Evolutionary conservation across 176 grass and related monocot genomes (phyloP), one percentile per base, ranked within the genome.

Genomic region (Musa troglodytarum): DNA sequence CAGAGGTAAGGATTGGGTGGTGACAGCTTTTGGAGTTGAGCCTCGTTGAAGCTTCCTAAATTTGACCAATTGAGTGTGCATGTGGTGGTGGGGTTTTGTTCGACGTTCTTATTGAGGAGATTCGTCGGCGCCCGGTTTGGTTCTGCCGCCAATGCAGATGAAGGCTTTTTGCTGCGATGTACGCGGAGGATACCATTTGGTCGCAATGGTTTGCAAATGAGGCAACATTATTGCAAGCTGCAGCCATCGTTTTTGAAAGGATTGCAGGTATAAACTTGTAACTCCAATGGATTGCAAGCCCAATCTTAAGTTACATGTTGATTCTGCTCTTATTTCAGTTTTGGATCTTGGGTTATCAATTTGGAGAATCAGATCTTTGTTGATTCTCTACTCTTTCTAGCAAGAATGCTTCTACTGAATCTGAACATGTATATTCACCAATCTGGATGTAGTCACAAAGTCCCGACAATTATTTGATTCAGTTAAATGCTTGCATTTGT

Each of bases 311-410:
- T 26, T 62, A 7, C 19, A 59, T 57, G 34, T 34, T 62, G 53
- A 59, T 43, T 58, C 54, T 17, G 9, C 54, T 75, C 53, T 29
- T 2, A 29, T 61, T 75, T 34, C 88, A 92, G 85, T 92, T 79
- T 83, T 86, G 51, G 90, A 96, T 90, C 67, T 82, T 55, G 90
- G 85, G 15, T 81, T 92, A 10, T 65, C 23, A 20, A 19, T 17
- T 63, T 63, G 19, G 34, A 43, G 34, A 43, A 43, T 43, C 34
- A 43, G 34, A 43, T 63, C 9, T 64, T 65, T 65, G 11, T 65
- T n/a, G 62, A 65, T 65, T 25, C 23, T 8, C 23, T 2, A 11
- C 11, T 43, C 34, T 43, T 43, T 22, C 63, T 65, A 65, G 8
- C 25, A 1, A 65, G 21, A 65, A 26, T 25, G 63, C 25, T 25